Conservation (phyloP, 2,329 filamentous ascomycete genomes). For the Curvularia eragrostidis region DNA sequence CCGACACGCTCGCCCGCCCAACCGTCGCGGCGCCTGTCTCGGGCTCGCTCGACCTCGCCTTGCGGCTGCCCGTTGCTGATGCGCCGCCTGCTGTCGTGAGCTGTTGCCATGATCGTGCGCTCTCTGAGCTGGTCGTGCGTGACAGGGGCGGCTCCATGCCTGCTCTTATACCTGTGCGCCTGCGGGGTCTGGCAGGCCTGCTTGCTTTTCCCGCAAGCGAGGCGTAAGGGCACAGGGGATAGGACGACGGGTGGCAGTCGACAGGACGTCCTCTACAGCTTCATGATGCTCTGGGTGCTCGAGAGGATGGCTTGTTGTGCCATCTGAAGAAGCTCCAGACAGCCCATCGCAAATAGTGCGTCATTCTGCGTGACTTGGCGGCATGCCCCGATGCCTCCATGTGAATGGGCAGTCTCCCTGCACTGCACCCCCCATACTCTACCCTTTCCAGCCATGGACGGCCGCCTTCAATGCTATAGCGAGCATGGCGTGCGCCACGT, state of each 20-base stretch:
- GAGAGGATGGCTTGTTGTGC: neutral
- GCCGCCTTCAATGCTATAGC: conserved; percentile 7
- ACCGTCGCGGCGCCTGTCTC: conserved; percentile 64
- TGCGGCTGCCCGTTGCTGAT: conserved; percentile 55
- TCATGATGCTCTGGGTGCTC: conserved; percentile 1
- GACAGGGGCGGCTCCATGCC: conserved; percentile 42
- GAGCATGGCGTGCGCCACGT: conserved; percentile 15
- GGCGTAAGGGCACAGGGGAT: neutral
- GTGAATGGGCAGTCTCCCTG: conserved; percentile 22
- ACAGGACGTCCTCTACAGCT: conserved; percentile 3
- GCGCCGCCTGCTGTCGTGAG: conserved; percentile 57
- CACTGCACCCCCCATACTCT: conserved; percentile 18
- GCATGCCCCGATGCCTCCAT: conserved; percentile 18
- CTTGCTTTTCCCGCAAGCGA: conserved; percentile 23
- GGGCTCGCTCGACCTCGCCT: conserved; percentile 66
- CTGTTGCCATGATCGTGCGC: conserved; percentile 50
- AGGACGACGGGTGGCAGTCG: conserved; percentile 5
- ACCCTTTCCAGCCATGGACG: conserved; percentile 16
- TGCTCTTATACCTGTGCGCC: conserved; percentile 15
- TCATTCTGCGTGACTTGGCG: conserved; percentile 25
- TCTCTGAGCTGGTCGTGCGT: conserved; percentile 49
- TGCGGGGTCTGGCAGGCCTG: conserved; percentile 1
- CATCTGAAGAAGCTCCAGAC: neutral
- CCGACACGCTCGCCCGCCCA: conserved; percentile 68
- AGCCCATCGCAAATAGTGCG: conserved; percentile 13